Evolutionary conservation across 148 eudicot species (phyloP), one percentile per base, ranked within the genome.

Genomic region (Camellia granthamiana): DNA sequence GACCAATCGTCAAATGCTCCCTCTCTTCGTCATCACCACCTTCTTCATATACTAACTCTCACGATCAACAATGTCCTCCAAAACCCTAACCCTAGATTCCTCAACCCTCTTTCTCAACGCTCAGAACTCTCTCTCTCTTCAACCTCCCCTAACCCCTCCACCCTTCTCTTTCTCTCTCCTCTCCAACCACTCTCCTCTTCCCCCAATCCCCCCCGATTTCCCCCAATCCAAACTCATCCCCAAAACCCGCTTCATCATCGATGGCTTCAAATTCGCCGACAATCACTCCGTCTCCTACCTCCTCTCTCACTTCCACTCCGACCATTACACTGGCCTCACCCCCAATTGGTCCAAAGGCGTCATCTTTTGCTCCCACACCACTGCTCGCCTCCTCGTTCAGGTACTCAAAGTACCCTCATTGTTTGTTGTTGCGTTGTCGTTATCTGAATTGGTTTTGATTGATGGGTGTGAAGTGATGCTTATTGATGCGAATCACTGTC

Each of bases 301-400:
- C 80, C 95, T 96, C 81, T 91, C 99, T 12, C 99, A 96, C 80
- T 96, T 96, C 79, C 99, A 96, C 90, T 90, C 97, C 85, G 99
- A 96, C 67, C 99, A 96, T 88, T 94, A 96, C 87, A 51, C 85
- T 41, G 99, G 99, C 60, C 92, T 97, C 59, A 78, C 85, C 62
- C 77, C 95, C 0, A 69, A 72, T 30, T 97, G 98, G 98, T 84
- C 90, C 54, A 83, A 60, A 62, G 99, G 99, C 74, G 78, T 97
- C 80, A 85, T 97, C 41, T 97, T 78, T 52, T 94, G 98, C 84
- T 94, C 98, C 63, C 67, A 83, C 38, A 79, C 75, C 61, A 96
- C 99, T 13, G 90, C 90, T 47, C 80, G 83, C 51, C 94, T 94
- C 19, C 76, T 89, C 11, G 67, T 84, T 54, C 78, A 88, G 75